Base-by-base conservation (phyloP, 2,329 filamentous ascomycete species). In the Madurella fahalii region DNA sequence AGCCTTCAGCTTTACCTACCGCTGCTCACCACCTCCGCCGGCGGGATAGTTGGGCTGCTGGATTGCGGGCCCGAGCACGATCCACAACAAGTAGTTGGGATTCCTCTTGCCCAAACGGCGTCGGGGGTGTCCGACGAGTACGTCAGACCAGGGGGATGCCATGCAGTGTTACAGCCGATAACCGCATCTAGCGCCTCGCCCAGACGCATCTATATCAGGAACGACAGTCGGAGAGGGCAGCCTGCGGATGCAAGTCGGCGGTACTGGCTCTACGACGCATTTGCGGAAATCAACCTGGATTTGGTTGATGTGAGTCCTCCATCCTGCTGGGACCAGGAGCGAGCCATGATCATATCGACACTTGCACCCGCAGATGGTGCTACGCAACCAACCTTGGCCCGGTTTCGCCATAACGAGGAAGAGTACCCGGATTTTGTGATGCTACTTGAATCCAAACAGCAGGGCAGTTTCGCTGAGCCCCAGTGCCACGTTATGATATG, bases 241-340 rank as follows among this genome's bases (percentile, higher is more conserved):
- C 16, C 32, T 9, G 25, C 32, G 9, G 20, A 11, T 4, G 31
- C n/a, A 5, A 31, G 25, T 25, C 25, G n/a, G 5, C 11, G 30
- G 8, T 53, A 32, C 20, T 50, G 46, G 46, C 42, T 56, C 37
- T 50, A 56, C n/a, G 50, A 25, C 25, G 25, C 25, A 7, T 25
- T 25, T 50, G 7, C 54, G 43, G 16, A 56, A 56, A 2, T 47
- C 9, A 11, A 18, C 20, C n/a, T 56, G 42, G 16, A 56, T 12
- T 15, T 56, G 1, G 18, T 47, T 18, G 42, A n/a, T 17, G 50
- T 56, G 2, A 13, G 43, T 13, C 54, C 54, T 3, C 9, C 1
- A 5, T 9, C 34, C 11, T 49, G 25, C 12, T 53, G 50, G 50
- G 46, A 50, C 47, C 47, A 47, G 25, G 50, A 57, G 15, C 39